Evolutionary conservation across 805 yeast species (phyloP).

Genomic region (Candida namnaoensis): DNA sequence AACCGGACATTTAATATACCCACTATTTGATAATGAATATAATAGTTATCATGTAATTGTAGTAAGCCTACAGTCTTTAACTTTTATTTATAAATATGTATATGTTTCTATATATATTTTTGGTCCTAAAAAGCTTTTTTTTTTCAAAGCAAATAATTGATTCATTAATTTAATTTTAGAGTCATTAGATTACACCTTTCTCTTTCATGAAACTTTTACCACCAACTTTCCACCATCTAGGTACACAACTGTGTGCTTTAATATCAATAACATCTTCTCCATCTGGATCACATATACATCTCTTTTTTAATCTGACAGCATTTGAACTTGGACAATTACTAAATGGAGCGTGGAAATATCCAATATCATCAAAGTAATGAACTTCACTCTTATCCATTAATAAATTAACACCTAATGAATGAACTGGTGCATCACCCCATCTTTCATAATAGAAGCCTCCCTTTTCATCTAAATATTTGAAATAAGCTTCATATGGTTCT

Average conservation of each 20-base stretch:
- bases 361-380: constrained; percentile 75
- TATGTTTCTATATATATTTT: too few species aligned
- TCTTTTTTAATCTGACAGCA: constrained; percentile 39
- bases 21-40: too few species aligned
- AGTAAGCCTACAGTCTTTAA: too few species aligned
- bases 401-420: constrained; percentile 59
- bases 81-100: too few species aligned
- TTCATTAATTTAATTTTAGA: too few species aligned
- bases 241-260: constrained; percentile 49
- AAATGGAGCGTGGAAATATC: constrained; percentile 71
- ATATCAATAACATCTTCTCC: constrained; percentile 34
- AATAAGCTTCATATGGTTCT: constrained; percentile 51
- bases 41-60: too few species aligned
- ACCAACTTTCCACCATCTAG: constrained; percentile 72
- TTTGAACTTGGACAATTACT: constrained; percentile 48
- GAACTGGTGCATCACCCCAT: constrained; percentile 97
- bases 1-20: too few species aligned
- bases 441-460: constrained; percentile 83
- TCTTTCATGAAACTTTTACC: constrained; percentile 50
- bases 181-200: constrained; percentile 6
- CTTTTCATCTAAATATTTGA: constrained; percentile 51
- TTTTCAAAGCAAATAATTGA: too few species aligned
- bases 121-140: background rate
- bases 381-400: constrained; percentile 51
- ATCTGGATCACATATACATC: constrained; percentile 52